Conservation (phyloP, 2,329 filamentous ascomycete species). For the Fusarium pseudograminearum region DNA sequence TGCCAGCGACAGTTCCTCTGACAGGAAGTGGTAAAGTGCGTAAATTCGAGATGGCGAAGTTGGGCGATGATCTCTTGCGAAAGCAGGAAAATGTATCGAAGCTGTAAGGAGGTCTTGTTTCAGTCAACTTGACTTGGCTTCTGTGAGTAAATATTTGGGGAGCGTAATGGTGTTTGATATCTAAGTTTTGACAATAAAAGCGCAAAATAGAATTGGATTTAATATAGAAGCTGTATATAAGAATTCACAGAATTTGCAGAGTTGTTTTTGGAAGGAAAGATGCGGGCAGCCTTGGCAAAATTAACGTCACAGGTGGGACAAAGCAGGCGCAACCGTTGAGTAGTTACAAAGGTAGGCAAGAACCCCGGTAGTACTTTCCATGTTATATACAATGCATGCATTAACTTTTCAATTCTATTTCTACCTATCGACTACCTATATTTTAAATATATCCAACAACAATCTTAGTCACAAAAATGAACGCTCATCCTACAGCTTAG, state of each 20-base stretch:
- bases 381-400: neutral
- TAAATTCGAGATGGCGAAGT: slow-evolving; percentile 72
- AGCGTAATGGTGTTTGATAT: slow-evolving; percentile 6
- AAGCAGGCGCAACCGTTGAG: neutral
- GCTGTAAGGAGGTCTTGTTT: slow-evolving; percentile 51
- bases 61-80: slow-evolving; percentile 66
- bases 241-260: neutral
- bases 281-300: neutral
- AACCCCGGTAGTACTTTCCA: neutral
- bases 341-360: neutral
- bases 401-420: neutral
- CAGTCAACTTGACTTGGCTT: neutral
- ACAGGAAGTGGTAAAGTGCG: slow-evolving; percentile 80
- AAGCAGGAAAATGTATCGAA: slow-evolving; percentile 61
- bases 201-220: neutral
- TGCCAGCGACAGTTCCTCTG: slow-evolving; percentile 68
- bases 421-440: neutral
- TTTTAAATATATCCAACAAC: neutral
- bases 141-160: neutral
- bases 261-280: neutral
- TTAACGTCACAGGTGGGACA: slow-evolving; percentile 6
- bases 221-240: neutral
- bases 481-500: slow-evolving; percentile 61
- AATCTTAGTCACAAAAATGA: neutral
- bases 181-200: neutral